phyloP scores from a whole-genome alignment of 768 basidiomycete species.

The Boletus sp. region DNA sequence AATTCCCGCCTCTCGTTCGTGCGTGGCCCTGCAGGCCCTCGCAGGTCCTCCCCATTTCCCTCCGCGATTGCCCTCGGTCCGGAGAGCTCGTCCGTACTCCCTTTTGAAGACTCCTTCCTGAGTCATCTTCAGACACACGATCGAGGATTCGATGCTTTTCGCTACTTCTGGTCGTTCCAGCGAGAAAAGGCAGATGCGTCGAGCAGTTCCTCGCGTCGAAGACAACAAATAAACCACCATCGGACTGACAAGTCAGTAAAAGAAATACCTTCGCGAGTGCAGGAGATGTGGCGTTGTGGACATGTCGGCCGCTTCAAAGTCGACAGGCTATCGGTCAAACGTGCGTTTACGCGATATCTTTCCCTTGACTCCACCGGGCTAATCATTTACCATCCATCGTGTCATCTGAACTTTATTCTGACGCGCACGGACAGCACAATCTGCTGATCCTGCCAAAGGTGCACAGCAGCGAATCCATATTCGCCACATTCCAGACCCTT shows the following conservation, averaged over 20 bases:
- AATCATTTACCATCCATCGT: not conserved
- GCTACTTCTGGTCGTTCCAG: slow-evolving; percentile 58
- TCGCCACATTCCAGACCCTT: slow-evolving; percentile 52
- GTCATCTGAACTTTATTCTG: not conserved
- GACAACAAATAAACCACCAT: slow-evolving; percentile 18
- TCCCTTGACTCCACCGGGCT: slow-evolving; percentile 5
- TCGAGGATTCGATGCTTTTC: slow-evolving; percentile 41
- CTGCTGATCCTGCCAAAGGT: slow-evolving; percentile 52
- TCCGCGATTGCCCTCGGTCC: slow-evolving; percentile 17
- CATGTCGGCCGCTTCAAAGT: slow-evolving; percentile 66
- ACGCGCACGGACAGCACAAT: slow-evolving; percentile 27
- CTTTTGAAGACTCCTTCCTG: slow-evolving; percentile 41
- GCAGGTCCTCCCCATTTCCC: slow-evolving; percentile 29
- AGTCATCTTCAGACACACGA: slow-evolving; percentile 38
- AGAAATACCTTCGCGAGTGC: slow-evolving; percentile 28
- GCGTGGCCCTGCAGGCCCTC: not conserved
- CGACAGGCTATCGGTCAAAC: slow-evolving; percentile 39
- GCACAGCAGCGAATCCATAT: slow-evolving; percentile 70
- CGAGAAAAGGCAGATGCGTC: slow-evolving; percentile 47
- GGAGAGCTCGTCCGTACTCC: slow-evolving; percentile 36
- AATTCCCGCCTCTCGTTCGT: slow-evolving; percentile 23
- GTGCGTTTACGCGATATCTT: slow-evolving; percentile 30
- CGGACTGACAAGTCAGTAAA: slow-evolving; percentile 15
- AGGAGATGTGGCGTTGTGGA: slow-evolving; percentile 68
- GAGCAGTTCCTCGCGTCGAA: slow-evolving; percentile 23